Evolutionary conservation across 2,329 filamentous ascomycete genomes (phyloP).

Genomic region (Orbilia oligospora): DNA sequence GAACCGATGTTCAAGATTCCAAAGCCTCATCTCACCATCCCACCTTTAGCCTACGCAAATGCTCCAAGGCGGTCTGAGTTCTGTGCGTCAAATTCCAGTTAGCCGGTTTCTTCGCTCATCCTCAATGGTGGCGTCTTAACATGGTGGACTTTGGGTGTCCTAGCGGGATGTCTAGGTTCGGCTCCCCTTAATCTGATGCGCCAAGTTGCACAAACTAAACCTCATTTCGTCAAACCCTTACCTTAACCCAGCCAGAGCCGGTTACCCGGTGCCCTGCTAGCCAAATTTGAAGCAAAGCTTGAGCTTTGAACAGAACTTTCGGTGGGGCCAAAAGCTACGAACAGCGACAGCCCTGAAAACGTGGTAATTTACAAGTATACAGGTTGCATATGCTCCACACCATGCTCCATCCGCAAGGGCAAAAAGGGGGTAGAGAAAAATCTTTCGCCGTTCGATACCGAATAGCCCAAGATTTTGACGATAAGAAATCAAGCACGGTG

Average conservation of each 20-base stretch:
- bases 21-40: slow-evolving; percentile 33
- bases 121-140: slow-evolving; percentile 46
- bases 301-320: slow-evolving; percentile 1
- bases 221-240: slow-evolving; percentile 13
- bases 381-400: slow-evolving; percentile 33
- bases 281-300: slow-evolving; percentile 8
- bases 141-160: slow-evolving; percentile 4
- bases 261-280: slow-evolving; percentile 45
- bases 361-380: slow-evolving; percentile 50
- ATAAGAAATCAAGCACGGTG: too few relatives aligned
- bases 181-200: slow-evolving; percentile 60
- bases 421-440: slow-evolving; percentile 31
- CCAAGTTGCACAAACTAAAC: slow-evolving; percentile 55
- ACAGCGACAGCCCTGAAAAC: slow-evolving; percentile 49
- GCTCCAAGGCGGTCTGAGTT: slow-evolving; percentile 15
- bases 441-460: slow-evolving; percentile 11
- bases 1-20: slow-evolving; percentile 36
- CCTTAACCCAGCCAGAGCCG: slow-evolving; percentile 27
- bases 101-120: slow-evolving; percentile 13
- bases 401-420: not conserved
- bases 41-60: slow-evolving; percentile 47
- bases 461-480: too few relatives aligned
- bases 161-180: slow-evolving; percentile 37
- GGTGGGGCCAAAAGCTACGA: slow-evolving; percentile 3
- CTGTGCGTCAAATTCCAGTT: slow-evolving; percentile 38